Evolutionary conservation across 805 yeast species (phyloP), one percentile per base, ranked within the genome.

Genomic region (Huiozyma naganishii): DNA sequence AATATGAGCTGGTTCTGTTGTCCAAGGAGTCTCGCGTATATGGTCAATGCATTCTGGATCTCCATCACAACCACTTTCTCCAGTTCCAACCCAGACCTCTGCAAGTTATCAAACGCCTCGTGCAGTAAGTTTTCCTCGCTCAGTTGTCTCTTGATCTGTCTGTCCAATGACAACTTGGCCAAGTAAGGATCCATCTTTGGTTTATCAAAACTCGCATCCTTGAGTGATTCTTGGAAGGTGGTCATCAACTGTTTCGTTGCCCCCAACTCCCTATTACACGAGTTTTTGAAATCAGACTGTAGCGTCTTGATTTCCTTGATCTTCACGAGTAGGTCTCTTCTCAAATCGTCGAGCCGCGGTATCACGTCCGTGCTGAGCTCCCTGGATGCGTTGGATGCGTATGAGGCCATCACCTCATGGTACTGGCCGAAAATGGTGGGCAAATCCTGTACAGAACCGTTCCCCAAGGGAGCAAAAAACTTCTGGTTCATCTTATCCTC

Each of bases 61-160:
- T 89, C 96, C 59, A 78, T 71, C 32, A 83, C 85, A 27, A 90
- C 90, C 48, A 86, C 89, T 54, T 83, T 79, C 61, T 83, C 98
- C 50, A 90, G 72, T 58, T 87, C 92, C 45, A 79, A 79, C 39
- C 95, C 95, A 1, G 95, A 82, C 34, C 77, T 75, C 67, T 90
- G 95, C 52, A 88, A 72, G 62, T 90, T 89, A 50, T 79, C 70
- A 59, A 75, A 89, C 0, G 96, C 95, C 59, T 88, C 95, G 57
- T 86, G 85, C 40, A 90, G 69, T 55, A 80, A 82, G 62, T 82
- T 82, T 61, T 89, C 97, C 62, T 87, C 95, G 12, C 73, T 72
- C 39, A 90, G 62, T 59, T 87, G 95, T 51, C 73, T 74, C 53
- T 74, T 80, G 56, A 92, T 75, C 60, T 82, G 90, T 57, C 77